phyloP scores from a whole-genome alignment of 2,329 filamentous ascomycete genomes.

The Rhinocladiella similis region DNA sequence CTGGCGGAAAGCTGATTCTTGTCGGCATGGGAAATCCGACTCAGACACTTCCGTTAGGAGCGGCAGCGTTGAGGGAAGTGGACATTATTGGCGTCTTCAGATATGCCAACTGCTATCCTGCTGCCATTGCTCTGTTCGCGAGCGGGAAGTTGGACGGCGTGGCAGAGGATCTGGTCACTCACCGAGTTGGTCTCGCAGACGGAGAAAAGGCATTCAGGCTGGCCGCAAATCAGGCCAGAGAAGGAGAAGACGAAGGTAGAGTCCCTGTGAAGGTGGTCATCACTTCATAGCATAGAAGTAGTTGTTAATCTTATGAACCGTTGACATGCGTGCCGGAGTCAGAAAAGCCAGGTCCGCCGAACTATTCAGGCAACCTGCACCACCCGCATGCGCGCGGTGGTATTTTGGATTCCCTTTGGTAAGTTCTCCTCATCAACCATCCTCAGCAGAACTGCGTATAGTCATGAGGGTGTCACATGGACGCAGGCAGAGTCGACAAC shows the following conservation, averaged over 20 bases:
- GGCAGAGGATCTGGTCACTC: constrained; percentile 55
- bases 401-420: too few relatives aligned
- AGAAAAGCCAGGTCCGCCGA: too few relatives aligned
- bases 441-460: too few relatives aligned
- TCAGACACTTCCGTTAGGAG: constrained; percentile 55
- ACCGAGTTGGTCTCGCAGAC: constrained; percentile 49
- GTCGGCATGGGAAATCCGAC: constrained; percentile 59
- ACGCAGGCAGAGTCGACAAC: too few relatives aligned
- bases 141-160: constrained; percentile 52
- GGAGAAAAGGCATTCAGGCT: constrained; percentile 51
- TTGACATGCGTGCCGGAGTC: too few relatives aligned
- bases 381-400: too few relatives aligned
- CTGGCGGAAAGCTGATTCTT: constrained; percentile 55
- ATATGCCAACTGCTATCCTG: constrained; percentile 56
- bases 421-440: too few relatives aligned
- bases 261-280: constrained; percentile 57
- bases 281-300: constrained; percentile 11
- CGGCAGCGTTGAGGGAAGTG: constrained; percentile 56
- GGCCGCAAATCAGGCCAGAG: constrained; percentile 48
- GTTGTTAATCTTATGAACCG: too few relatives aligned
- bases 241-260: constrained; percentile 52
- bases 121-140: constrained; percentile 54
- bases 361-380: too few relatives aligned
- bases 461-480: too few relatives aligned
- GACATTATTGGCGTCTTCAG: constrained; percentile 60